Conservation (phyloP, 768 basidiomycete species). For the Coprinellus aureogranulatus region DNA sequence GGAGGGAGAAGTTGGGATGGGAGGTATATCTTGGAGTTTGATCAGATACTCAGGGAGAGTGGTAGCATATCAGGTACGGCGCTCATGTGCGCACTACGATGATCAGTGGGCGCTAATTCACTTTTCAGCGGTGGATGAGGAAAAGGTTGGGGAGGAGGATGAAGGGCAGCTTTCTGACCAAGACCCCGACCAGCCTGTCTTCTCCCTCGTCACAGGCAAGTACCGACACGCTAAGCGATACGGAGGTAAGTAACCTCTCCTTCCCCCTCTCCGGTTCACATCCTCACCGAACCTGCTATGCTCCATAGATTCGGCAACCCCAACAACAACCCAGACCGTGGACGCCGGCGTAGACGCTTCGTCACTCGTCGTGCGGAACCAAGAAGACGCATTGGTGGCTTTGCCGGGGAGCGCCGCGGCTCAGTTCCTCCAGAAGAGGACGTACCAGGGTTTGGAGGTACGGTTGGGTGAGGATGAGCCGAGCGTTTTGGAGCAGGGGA, state of each 20-base stretch:
- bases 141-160: slow-evolving; percentile 20
- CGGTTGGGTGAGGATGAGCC: slow-evolving; percentile 77
- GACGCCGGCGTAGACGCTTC: slow-evolving; percentile 13
- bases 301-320: slow-evolving; percentile 6
- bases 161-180: slow-evolving; percentile 54
- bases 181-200: slow-evolving; percentile 73
- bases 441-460: slow-evolving; percentile 79
- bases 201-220: slow-evolving; percentile 83
- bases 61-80: background rate
- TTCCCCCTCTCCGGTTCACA: background rate
- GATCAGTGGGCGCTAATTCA: background rate
- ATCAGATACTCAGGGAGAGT: slow-evolving; percentile 41
- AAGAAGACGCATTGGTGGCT: slow-evolving; percentile 55
- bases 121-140: background rate
- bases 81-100: background rate
- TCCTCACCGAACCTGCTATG: background rate
- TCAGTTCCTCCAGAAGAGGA: slow-evolving; percentile 69
- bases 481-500: slow-evolving; percentile 80
- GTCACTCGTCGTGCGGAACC: slow-evolving; percentile 60
- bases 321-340: background rate
- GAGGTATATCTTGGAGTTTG: slow-evolving; percentile 78
- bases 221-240: slow-evolving; percentile 79
- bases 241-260: slow-evolving; percentile 29
- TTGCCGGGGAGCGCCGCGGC: slow-evolving; percentile 71
- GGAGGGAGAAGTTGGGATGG: slow-evolving; percentile 68